Evolutionary conservation across 2,329 filamentous ascomycete species (phyloP), one percentile per base, ranked within the genome.

Genomic region (Xylariaceae sp.): DNA sequence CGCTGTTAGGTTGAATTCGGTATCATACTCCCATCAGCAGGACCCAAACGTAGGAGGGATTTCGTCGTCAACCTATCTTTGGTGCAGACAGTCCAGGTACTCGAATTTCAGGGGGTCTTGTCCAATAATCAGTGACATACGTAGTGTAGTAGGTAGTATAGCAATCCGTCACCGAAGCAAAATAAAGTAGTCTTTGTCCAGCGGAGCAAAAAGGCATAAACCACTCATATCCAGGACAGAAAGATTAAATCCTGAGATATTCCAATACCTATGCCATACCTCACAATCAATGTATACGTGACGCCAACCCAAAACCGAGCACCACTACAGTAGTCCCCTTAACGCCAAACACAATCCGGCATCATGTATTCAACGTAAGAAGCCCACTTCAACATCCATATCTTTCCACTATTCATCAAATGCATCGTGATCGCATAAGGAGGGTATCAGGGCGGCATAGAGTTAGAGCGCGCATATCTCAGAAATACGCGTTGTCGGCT

Each of bases 271-370:
- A 13, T 43, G 41, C 5, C 21, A 43, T 43, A 53, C 39, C n/a
- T n/a, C n/a, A n/a, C n/a, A n/a, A n/a, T n/a, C 39, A 40, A 13
- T 44, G 29, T 29, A 43, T 48, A 51, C 44, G 30, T 21, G n/a
- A 19, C 47, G 37, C 30, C 46, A 15, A 41, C 26, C 21, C 32
- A 30, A 48, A 40, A 32, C 16, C 21, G n/a, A 36, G 30, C 42
- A 34, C 18, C 34, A 39, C 19, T 37, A n/a, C n/a, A n/a, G n/a
- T n/a, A 48, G 7, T 44, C 45, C 47, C 44, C 26, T 19, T n/a
- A 56, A 58, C 53, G 50, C 53, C 56, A 48, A 34, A 12, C 6
- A 21, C 30, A 51, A 51, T 49, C 19, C 47, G 47, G 29, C 10
- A 10, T 37, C 37, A 16, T 54, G 41, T 43, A 53, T 51, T 19